phyloP scores from a whole-genome alignment of 73 alveolate species.

The Uronychia binucleata region DNA sequence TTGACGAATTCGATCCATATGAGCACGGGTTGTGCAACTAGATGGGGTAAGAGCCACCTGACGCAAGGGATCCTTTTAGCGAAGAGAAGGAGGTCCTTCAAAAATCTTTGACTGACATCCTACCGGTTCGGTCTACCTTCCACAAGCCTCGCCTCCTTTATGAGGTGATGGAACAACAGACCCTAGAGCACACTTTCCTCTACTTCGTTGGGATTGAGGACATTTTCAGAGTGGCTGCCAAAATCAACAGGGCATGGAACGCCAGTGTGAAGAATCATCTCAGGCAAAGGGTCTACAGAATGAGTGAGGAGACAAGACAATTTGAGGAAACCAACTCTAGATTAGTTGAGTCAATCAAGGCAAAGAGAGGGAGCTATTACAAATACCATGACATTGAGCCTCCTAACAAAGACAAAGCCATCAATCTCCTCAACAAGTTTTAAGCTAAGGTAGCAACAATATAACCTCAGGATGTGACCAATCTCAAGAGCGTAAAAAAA shows the following conservation, averaged over 20 bases:
- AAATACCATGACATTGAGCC: slow-evolving; percentile 66
- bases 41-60: not conserved
- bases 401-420: slow-evolving; percentile 79
- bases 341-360: slow-evolving; percentile 60
- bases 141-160: not conserved
- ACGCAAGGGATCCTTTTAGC: not conserved
- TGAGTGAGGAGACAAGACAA: slow-evolving; percentile 67
- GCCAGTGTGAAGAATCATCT: slow-evolving; percentile 25
- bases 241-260: slow-evolving; percentile 9
- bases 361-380: slow-evolving; percentile 67
- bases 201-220: not conserved
- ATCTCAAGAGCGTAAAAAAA: slow-evolving; percentile 65
- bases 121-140: not conserved
- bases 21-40: not conserved
- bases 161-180: not conserved
- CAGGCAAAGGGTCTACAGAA: slow-evolving; percentile 5
- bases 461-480: slow-evolving; percentile 59
- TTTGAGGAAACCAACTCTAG: slow-evolving; percentile 73
- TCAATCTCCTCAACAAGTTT: slow-evolving; percentile 61
- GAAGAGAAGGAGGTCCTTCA: not conserved
- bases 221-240: not conserved
- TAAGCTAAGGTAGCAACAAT: too few species aligned
- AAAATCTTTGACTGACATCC: not conserved
- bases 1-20: not conserved
- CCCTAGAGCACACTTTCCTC: not conserved